These are phyloP conservation scores for Fusarium sarcochroum DNA, from an alignment of 2,329 filamentous ascomycete genomes.

Conservation along the genomic window DNA sequence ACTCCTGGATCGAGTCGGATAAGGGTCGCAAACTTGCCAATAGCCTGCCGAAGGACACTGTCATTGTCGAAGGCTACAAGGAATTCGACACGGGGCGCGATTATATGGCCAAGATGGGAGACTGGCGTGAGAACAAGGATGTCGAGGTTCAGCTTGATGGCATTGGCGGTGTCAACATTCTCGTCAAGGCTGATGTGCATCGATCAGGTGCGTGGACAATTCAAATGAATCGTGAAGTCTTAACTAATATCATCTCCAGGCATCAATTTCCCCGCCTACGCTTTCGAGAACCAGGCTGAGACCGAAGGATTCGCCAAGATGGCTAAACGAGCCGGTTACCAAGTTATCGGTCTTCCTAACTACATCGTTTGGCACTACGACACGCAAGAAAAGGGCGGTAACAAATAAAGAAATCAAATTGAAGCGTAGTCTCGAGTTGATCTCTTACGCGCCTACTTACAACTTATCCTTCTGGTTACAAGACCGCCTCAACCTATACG, in stretches of 20 bases:
- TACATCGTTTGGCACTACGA: slow-evolving; percentile 99
- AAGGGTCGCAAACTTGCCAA: slow-evolving; percentile 82
- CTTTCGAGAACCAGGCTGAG: slow-evolving; percentile 99
- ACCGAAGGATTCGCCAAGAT: slow-evolving; percentile 99
- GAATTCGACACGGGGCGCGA: slow-evolving; percentile 91
- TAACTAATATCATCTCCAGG: slow-evolving; percentile 65
- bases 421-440: slow-evolving; percentile 14
- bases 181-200: slow-evolving; percentile 98
- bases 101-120: slow-evolving; percentile 92
- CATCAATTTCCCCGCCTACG: slow-evolving; percentile 96
- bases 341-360: slow-evolving; percentile 93
- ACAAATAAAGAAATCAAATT: slow-evolving; percentile 61
- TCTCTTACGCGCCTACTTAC: slow-evolving; percentile 1
- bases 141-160: slow-evolving; percentile 94
- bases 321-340: slow-evolving; percentile 95
- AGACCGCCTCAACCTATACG: slow-evolving; percentile 17
- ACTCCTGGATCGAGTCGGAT: slow-evolving; percentile 97
- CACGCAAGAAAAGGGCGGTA: slow-evolving; percentile 93
- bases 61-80: slow-evolving; percentile 95
- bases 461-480: slow-evolving; percentile 2
- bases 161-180: slow-evolving; percentile 95
- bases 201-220: slow-evolving; percentile 77
- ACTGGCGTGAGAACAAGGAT: slow-evolving; percentile 93
- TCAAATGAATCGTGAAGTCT: neutral
- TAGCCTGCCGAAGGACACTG: slow-evolving; percentile 80